Conservation (phyloP, 2,329 filamentous ascomycete genomes). For the Botrytis sinoallii region DNA sequence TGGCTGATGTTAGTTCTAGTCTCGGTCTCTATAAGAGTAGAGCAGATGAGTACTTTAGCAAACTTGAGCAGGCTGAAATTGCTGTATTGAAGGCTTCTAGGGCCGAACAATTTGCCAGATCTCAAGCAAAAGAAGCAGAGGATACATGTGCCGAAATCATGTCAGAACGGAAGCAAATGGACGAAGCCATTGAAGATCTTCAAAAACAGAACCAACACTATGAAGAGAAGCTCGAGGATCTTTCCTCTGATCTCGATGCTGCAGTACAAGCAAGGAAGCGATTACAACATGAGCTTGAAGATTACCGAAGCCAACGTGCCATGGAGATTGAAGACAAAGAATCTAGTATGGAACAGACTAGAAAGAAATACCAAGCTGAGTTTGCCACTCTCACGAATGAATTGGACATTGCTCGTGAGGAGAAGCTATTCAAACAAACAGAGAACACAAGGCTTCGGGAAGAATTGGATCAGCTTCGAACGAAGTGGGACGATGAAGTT, state of each 20-base stretch:
- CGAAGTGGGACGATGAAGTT: slow-evolving; percentile 97
- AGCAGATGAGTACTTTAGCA: slow-evolving; percentile 94
- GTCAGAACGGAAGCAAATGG: slow-evolving; percentile 88
- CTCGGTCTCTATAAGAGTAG: slow-evolving; percentile 86
- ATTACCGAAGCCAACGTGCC: slow-evolving; percentile 90
- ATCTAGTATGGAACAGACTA: slow-evolving; percentile 90
- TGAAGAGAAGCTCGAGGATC: slow-evolving; percentile 87
- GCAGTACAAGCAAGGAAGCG: slow-evolving; percentile 88
- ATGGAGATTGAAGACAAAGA: slow-evolving; percentile 98
- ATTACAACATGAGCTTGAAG: slow-evolving; percentile 93
- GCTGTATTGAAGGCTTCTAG: slow-evolving; percentile 87
- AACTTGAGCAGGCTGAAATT: slow-evolving; percentile 95
- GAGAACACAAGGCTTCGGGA: slow-evolving; percentile 89
- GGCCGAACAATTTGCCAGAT: slow-evolving; percentile 90
- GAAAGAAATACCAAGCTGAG: slow-evolving; percentile 95
- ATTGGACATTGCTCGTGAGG: slow-evolving; percentile 88
- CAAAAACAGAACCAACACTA: slow-evolving; percentile 85
- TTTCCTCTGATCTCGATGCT: slow-evolving; percentile 83
- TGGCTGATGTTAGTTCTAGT: slow-evolving; percentile 79
- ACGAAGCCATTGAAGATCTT: slow-evolving; percentile 80
- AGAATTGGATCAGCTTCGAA: slow-evolving; percentile 89
- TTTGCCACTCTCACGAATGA: slow-evolving; percentile 87
- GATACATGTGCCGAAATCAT: slow-evolving; percentile 87
- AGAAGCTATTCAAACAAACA: slow-evolving; percentile 77
- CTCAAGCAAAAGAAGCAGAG: slow-evolving; percentile 85